These are phyloP conservation scores for Dendrocalamus latiflorus DNA, from an alignment of 202 grass and related monocot species.

Conservation along the genomic window DNA sequence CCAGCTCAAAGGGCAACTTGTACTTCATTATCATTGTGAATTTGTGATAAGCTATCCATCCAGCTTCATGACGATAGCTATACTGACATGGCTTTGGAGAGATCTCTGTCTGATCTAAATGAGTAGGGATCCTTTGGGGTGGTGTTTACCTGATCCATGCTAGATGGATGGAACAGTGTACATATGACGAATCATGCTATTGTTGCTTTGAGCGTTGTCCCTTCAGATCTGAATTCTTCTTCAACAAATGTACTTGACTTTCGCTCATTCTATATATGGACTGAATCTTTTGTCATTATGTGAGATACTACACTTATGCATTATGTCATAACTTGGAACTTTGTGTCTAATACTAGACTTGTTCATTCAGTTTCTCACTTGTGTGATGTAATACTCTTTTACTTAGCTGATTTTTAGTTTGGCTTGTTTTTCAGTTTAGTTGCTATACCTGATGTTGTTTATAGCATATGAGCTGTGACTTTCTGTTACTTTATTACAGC, in stretches of 20 bases:
- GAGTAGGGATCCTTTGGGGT: not conserved
- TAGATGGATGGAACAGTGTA: not conserved
- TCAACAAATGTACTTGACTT: not conserved
- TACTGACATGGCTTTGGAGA: not conserved
- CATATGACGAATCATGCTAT: not conserved
- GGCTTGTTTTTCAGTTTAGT: not conserved
- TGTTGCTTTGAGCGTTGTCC: not conserved
- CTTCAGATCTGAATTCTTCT: not conserved
- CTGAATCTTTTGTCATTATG: not conserved
- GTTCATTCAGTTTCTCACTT: not conserved
- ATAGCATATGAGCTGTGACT: not conserved
- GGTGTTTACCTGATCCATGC: not conserved
- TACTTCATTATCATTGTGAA: not conserved
- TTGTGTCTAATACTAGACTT: not conserved
- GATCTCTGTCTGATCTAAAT: not conserved
- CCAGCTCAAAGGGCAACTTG: not conserved
- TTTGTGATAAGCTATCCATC: not conserved
- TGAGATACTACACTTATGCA: not conserved
- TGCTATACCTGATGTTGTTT: not conserved
- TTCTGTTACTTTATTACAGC: not conserved
- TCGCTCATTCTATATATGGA: not conserved
- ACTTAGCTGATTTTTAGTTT: not conserved
- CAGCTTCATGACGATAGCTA: not conserved
- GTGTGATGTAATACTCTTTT: not conserved
- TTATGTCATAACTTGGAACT: not conserved